Evolutionary conservation across 306 rosid species (phyloP).

Genomic region (Astragalus membranaceus): DNA sequence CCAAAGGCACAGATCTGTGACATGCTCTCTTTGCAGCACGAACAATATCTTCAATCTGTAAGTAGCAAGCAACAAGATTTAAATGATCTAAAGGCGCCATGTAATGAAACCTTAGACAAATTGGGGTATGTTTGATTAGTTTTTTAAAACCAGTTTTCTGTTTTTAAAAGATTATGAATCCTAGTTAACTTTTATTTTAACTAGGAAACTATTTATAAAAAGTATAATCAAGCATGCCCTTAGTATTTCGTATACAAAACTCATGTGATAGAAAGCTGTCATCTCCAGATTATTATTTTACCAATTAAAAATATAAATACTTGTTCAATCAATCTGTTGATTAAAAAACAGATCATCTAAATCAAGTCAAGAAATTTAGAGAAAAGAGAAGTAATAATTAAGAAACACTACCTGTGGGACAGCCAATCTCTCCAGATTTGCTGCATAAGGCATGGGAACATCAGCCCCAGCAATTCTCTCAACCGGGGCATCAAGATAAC

Average conservation of each 20-base stretch:
- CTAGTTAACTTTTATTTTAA: no score
- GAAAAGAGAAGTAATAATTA: neutral
- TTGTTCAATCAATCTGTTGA: neutral
- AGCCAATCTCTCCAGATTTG: constrained; percentile 95
- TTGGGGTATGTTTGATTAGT: neutral
- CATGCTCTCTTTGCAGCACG: constrained; percentile 96
- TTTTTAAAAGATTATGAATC: no score
- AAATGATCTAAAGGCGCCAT: neutral
- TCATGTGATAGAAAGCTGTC: neutral
- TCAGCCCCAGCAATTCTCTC: constrained; percentile 97
- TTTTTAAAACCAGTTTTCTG: neutral
- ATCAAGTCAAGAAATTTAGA: neutral
- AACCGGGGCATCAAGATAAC: constrained; percentile 94
- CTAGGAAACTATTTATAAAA: no score
- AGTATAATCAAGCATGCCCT: no score
- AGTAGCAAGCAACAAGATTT: constrained; percentile 17
- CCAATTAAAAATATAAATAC: neutral
- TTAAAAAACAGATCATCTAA: neutral
- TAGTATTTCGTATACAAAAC: neutral
- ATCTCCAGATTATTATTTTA: neutral
- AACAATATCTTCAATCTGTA: constrained; percentile 88
- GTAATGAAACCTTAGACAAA: constrained; percentile 3
- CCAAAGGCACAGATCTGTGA: constrained; percentile 68
- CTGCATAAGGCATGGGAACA: constrained; percentile 99
- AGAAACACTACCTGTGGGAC: constrained; percentile 74